Evolutionary conservation across 139 green algal species (phyloP), one percentile per base, ranked within the genome.

Genomic region (Chlorella sp.): DNA sequence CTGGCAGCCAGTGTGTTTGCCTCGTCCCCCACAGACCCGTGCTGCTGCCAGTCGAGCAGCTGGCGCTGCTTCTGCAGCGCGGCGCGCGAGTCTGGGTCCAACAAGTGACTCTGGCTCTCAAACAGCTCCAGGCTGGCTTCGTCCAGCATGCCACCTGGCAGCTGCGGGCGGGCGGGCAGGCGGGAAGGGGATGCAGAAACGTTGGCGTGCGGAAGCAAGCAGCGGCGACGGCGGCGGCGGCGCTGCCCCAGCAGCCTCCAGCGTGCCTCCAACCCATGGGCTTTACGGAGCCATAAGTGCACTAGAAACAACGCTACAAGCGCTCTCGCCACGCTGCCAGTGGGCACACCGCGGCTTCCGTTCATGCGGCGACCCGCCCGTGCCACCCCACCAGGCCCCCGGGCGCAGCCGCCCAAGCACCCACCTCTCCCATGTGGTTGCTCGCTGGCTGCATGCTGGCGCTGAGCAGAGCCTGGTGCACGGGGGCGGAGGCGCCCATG

Each of bases 61-160:
- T 90, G 85, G 30, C 85, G 83, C 87, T 92, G 90, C 83, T 81
- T 81, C 61, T 86, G 61, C 39, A 90, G 78, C 37, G 78, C 87
- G 9, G 40, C 87, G 16, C 61, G 87, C 24, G 83, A 89, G n/a
- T 92, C 85, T 24, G 76, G 76, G 75, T 92, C 90, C 81, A 92
- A 61, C 75, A 92, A 60, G 81, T 92, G 90, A 61, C 90, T 92
- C 83, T 92, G 90, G 81, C 84, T 90, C 83, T 92, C 90, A 91
- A 92, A 92, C 75, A 92, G 60, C 90, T 92, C 90, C 82, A 92
- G 81, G 87, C 85, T 90, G 21, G 80, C 57, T 64, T 92, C 90
- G 32, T 92, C 83, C 78, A 92, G 84, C 90, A 92, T 86, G 83
- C 90, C 90, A 7, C 76, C 40, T 24, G 75, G 75, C 83, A 92